A percentile compares a stretch with the other conserved stretches of the same genome.
Evolutionary conservation across 163 green algal genomes (phyloP).

Genomic region (Trebouxiophyceae sp.): DNA sequence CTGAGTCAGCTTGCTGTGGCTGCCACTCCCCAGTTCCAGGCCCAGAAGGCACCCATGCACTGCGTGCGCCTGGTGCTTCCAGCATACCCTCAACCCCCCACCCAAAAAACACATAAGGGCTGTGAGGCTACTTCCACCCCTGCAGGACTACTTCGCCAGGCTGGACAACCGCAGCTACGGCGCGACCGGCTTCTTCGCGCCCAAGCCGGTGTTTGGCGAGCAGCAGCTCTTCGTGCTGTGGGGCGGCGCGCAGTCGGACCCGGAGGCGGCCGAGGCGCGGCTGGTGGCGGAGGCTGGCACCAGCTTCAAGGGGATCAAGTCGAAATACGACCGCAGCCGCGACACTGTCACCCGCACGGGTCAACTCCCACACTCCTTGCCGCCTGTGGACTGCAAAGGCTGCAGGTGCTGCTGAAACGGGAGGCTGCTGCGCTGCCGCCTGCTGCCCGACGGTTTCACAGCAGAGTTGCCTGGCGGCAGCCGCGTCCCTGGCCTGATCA

Average conservation of each 20-base stretch:
- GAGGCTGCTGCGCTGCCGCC: no score
- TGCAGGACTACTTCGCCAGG: constrained; percentile 28
- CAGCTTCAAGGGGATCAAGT: constrained; percentile 39
- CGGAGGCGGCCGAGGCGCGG: constrained; percentile 19
- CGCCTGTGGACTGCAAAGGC: neutral
- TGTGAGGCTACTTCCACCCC: no score
- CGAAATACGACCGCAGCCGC: constrained; percentile 53
- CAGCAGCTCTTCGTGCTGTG: constrained; percentile 58
- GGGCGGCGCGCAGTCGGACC: constrained; percentile 23
- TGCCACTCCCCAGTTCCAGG: constrained; percentile 12
- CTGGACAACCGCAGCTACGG: constrained; percentile 36
- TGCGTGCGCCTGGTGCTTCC: no score
- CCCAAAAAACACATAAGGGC: no score
- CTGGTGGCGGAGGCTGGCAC: constrained; percentile 26
- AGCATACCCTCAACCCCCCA: no score
- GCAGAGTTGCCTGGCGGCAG: no score
- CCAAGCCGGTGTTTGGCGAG: constrained; percentile 74
- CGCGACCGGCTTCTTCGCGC: constrained; percentile 42
- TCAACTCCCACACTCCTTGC: constrained; percentile 6
- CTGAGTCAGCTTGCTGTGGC: neutral
- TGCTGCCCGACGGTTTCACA: no score
- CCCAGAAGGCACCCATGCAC: no score
- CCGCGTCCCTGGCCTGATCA: no score
- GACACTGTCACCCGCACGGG: constrained; percentile 58
- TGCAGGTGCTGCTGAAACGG: neutral